These are phyloP conservation scores for Paramecium pentaurelia DNA, from an alignment of 73 alveolate genomes.

Conservation along the genomic window DNA sequence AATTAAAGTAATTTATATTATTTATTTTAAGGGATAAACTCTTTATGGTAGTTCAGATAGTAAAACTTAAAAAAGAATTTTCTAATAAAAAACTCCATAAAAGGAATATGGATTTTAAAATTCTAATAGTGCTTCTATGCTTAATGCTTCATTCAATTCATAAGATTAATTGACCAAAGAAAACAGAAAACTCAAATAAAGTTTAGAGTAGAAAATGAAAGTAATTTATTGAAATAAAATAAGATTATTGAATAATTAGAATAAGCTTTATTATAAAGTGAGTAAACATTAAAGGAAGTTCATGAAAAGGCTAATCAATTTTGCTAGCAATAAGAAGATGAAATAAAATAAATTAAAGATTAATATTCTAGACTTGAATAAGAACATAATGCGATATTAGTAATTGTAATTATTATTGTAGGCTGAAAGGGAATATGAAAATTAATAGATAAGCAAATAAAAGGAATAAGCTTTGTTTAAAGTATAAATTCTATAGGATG, in stretches of 20 bases:
- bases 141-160: background rate
- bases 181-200: background rate
- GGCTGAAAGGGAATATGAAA: constrained; percentile 14
- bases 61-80: background rate
- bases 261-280: background rate
- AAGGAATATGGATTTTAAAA: constrained; percentile 4
- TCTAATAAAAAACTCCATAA: background rate
- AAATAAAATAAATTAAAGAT: background rate
- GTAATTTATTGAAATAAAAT: background rate
- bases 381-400: constrained; percentile 21
- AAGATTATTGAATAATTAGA: constrained; percentile 22
- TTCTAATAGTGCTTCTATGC: background rate
- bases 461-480: background rate
- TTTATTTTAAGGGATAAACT: background rate
- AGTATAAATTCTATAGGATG: background rate
- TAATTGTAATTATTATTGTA: background rate
- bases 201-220: background rate
- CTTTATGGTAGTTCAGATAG: background rate
- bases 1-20: background rate
- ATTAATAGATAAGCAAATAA: background rate
- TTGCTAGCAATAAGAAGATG: constrained; percentile 6
- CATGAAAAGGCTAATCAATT: constrained; percentile 44
- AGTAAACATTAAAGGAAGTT: constrained; percentile 8
- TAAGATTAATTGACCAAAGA: constrained; percentile 2
- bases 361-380: constrained; percentile 2